These are phyloP conservation scores for Russula earlei DNA, from an alignment of 768 basidiomycete species.

Conservation along the genomic window DNA sequence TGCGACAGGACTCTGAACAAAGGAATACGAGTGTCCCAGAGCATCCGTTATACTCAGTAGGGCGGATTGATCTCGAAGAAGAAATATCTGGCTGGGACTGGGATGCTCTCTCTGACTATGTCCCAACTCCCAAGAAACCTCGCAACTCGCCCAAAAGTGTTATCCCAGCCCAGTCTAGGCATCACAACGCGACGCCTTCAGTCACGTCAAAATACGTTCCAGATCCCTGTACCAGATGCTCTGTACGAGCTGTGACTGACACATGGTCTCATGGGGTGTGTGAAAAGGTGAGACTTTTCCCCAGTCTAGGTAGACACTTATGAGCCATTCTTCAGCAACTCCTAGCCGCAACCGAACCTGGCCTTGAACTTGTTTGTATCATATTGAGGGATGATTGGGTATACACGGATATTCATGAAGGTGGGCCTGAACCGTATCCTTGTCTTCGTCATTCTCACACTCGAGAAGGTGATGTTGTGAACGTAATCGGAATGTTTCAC, in stretches of 20 bases:
- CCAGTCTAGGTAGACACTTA: background rate
- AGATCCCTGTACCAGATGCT: slow-evolving; percentile 14
- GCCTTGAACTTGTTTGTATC: slow-evolving; percentile 37
- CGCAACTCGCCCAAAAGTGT: background rate
- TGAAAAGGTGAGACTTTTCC: slow-evolving; percentile 12
- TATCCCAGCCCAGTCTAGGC: background rate
- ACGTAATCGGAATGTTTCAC: slow-evolving; percentile 50
- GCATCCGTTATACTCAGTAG: slow-evolving; percentile 7
- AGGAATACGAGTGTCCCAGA: background rate
- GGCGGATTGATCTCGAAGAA: slow-evolving; percentile 7
- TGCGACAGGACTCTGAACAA: background rate
- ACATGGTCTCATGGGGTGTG: background rate
- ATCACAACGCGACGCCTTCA: background rate
- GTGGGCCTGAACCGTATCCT: slow-evolving; percentile 28
- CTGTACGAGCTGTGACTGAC: slow-evolving; percentile 1
- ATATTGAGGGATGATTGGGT: slow-evolving; percentile 75
- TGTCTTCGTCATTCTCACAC: background rate
- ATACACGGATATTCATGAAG: slow-evolving; percentile 47
- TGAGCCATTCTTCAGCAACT: slow-evolving; percentile 34
- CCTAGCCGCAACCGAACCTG: slow-evolving; percentile 36
- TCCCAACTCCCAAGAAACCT: slow-evolving; percentile 18
- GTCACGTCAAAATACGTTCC: slow-evolving; percentile 6
- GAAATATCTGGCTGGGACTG: slow-evolving; percentile 16
- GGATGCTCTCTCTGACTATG: slow-evolving; percentile 20
- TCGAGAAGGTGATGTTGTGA: slow-evolving; percentile 66